phyloP scores from a whole-genome alignment of 768 basidiomycete species.

The Coprinopsis marcescibilis region DNA sequence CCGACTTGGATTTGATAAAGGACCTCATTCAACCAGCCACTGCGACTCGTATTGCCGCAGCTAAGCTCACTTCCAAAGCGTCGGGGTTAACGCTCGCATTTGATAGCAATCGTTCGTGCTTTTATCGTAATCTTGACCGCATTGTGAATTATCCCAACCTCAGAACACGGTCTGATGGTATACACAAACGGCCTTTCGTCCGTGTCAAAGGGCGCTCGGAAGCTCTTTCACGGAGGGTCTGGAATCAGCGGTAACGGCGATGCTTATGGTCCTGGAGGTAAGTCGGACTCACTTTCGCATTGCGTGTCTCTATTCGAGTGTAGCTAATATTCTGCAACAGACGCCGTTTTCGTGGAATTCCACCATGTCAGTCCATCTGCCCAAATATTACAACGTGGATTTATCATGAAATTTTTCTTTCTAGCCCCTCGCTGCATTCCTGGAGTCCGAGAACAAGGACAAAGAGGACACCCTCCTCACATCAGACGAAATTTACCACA shows the following conservation, averaged over 20 bases:
- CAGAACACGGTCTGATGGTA: constrained; percentile 73
- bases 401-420: background rate
- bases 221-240: constrained; percentile 74
- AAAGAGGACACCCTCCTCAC: constrained; percentile 63
- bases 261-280: constrained; percentile 55
- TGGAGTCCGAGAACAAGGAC: constrained; percentile 50
- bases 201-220: constrained; percentile 46
- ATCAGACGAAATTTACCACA: constrained; percentile 68
- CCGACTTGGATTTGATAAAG: constrained; percentile 40
- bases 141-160: background rate
- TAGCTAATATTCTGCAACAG: constrained; percentile 22
- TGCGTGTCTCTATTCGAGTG: constrained; percentile 6
- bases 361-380: constrained; percentile 41
- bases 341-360: constrained; percentile 64
- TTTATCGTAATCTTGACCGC: background rate
- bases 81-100: constrained; percentile 59
- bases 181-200: constrained; percentile 57
- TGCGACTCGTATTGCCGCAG: constrained; percentile 36
- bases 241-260: constrained; percentile 48
- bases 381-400: constrained; percentile 7
- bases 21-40: constrained; percentile 31
- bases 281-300: constrained; percentile 17
- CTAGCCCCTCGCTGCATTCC: constrained; percentile 59
- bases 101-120: constrained; percentile 63
- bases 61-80: constrained; percentile 48